phyloP scores from a whole-genome alignment of 805 yeast genomes.

The Wickerhamomyces pijperi region DNA sequence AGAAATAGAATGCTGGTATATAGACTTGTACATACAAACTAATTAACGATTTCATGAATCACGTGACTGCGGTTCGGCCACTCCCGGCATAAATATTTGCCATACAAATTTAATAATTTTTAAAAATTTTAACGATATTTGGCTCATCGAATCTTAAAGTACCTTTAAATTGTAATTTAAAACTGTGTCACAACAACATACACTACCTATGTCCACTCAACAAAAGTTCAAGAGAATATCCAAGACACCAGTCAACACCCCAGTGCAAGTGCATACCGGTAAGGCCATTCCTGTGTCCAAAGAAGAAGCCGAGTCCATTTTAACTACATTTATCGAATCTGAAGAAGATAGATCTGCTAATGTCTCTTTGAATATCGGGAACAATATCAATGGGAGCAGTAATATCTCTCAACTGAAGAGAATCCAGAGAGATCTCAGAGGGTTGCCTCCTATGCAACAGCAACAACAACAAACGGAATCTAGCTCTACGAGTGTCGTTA shows the following conservation, averaged over 20 bases:
- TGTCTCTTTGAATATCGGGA: conserved; percentile 14
- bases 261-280: conserved; percentile 13
- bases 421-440: conserved; percentile 68
- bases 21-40: no score
- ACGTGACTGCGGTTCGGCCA: no score
- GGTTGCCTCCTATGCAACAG: conserved; percentile 52
- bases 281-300: conserved; percentile 19
- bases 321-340: conserved; percentile 30
- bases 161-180: neutral
- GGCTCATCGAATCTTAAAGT: neutral
- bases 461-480: conserved; percentile 7
- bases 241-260: conserved; percentile 16
- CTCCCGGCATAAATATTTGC: no score
- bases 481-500: conserved; percentile 5
- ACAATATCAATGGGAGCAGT: conserved; percentile 16
- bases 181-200: no score
- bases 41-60: no score
- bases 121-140: neutral
- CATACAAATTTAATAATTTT: no score
- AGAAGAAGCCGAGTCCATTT: conserved; percentile 33
- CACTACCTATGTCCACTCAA: conserved; percentile 2
- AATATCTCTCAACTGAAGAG: conserved; percentile 52
- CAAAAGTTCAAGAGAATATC: conserved; percentile 12
- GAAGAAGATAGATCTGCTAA: conserved; percentile 12
- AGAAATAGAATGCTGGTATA: neutral